Base-by-base conservation (phyloP, 2,329 filamentous ascomycete genomes). In the Aspergillus neoniger region DNA sequence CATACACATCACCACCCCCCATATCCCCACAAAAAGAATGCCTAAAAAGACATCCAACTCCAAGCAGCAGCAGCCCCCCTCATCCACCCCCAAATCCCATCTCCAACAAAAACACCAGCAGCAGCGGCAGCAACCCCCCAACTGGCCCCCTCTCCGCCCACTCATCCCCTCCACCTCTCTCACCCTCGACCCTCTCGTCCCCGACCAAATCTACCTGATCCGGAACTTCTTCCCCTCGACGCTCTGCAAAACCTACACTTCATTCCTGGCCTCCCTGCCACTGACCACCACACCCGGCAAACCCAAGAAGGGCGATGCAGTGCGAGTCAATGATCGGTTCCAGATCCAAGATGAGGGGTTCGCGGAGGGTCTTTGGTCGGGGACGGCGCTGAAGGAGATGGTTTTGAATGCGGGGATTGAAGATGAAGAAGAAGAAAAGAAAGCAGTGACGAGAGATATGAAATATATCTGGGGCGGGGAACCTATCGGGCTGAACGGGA, bases 261-360 rank as follows among this genome's bases (percentile, higher is more conserved):
- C 85, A 1, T 95, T 94, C 69, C 83, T 96, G 0, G 81, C 84
- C 9, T 85, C 83, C 0, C 77, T 96, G 2, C 88, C 91, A 0
- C 79, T 96, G 49, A 84, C 84, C 48, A 96, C 91, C 1, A 96
- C 91, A 0, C 91, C 91, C 0, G 87, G 86, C 0, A 87, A 86
- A 62, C 91, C 91, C 1, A 94, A 91, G 74, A 88, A 86, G 63
- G 91, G 91, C 51, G 88, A 95, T 58, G 92, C 92, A 1, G 84
- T 91, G 7, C 84, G 94, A 38, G 90, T 96, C 50, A 97, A 97
- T 73, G 94, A 97, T 73, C 87, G 94, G 10, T 96, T 90, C 69
- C 91, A 96, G 77, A 80, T 96, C 19, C 81, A 92, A 28, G 93
- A 97, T 77, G 77, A 85, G 28, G 75, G 65, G 0, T 96, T 97